Evolutionary conservation across 768 basidiomycete species (phyloP).

Genomic region (Serendipita sp.): DNA sequence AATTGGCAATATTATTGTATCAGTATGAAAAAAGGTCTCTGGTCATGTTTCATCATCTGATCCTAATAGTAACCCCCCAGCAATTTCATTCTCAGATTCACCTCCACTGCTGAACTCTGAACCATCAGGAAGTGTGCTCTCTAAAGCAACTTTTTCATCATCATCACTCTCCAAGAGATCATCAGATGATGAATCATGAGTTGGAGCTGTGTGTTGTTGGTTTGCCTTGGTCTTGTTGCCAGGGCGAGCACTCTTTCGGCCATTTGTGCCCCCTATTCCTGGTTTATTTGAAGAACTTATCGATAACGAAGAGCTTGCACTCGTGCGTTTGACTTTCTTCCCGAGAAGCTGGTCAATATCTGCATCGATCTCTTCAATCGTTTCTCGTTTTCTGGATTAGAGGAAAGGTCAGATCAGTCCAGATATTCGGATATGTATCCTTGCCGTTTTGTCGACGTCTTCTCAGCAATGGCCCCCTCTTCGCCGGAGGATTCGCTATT

Average conservation of each 20-base stretch:
- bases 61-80: background rate
- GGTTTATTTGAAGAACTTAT: background rate
- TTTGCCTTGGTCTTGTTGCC: background rate
- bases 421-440: background rate
- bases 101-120: background rate
- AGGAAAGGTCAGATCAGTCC: background rate
- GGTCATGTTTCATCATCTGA: too few species aligned
- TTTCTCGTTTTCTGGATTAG: background rate
- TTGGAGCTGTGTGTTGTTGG: background rate
- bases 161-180: background rate
- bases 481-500: background rate
- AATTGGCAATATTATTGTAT: too few species aligned
- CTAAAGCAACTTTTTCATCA: background rate
- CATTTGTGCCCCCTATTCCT: background rate
- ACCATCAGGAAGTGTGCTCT: background rate
- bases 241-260: background rate
- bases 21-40: too few species aligned
- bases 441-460: background rate
- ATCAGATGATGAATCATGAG: background rate
- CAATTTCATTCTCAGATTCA: background rate
- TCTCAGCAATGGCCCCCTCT: background rate
- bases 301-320: background rate
- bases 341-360: conserved; percentile 1
- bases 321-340: background rate
- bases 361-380: conserved; percentile 1